phyloP scores from a whole-genome alignment of 1,284 basidiomycete species.

The Neotropicomus parvogracilis region DNA sequence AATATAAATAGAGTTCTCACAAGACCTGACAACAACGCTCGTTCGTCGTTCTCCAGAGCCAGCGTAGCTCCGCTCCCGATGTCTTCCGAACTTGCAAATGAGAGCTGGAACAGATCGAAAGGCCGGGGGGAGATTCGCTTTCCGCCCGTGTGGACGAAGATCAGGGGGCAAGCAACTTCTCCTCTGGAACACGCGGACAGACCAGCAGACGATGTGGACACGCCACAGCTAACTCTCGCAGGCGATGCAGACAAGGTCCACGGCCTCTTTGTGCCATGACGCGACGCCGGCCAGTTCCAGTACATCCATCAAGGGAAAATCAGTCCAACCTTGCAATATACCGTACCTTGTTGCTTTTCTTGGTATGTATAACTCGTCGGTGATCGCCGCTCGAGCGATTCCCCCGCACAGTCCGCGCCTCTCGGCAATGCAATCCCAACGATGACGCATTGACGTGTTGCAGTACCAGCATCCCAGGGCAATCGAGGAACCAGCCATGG shows the following conservation, averaged over 20 bases:
- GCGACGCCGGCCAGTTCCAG: not conserved
- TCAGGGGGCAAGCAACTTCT: not conserved
- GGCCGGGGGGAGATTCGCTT: not conserved
- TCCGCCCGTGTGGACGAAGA: not conserved
- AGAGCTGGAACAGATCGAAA: slow-evolving; percentile 1
- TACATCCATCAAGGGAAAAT: slow-evolving; percentile 3
- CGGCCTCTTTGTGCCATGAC: not conserved
- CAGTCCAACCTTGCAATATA: not conserved
- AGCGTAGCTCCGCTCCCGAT: not conserved
- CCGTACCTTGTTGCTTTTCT: not conserved
- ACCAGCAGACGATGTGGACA: not conserved
- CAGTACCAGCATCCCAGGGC: not conserved
- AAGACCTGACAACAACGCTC: not conserved
- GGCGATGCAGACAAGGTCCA: too few species aligned
- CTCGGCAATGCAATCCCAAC: not conserved
- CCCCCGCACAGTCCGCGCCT: not conserved
- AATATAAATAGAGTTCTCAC: not conserved
- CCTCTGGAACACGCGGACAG: not conserved
- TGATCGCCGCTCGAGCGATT: not conserved
- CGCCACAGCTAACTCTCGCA: not conserved
- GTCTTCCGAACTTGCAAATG: slow-evolving; percentile 9
- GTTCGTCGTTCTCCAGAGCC: not conserved
- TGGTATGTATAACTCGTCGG: not conserved
- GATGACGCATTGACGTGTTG: not conserved
- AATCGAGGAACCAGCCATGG: slow-evolving; percentile 9